A percentile compares a stretch with the other conserved stretches of the same genome.
phyloP scores from a whole-genome alignment of 495 filamentous ascomycete species.

The Annulohypoxylon nitens region DNA sequence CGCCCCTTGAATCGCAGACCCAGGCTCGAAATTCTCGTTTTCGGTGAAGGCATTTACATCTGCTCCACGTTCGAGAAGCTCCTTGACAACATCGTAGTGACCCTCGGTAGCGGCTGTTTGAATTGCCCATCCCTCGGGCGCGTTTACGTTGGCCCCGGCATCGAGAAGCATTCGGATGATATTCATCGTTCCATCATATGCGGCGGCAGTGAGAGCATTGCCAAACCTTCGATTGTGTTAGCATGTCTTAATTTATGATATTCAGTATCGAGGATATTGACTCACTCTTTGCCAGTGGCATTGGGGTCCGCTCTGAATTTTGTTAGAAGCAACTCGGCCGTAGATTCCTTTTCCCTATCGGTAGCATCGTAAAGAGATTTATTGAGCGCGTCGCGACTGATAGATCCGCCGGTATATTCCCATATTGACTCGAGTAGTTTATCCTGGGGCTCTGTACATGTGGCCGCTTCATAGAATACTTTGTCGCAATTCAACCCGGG shows the following conservation, averaged over 20 bases:
- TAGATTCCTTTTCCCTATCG: constrained; percentile 49
- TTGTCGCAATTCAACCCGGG: constrained; percentile 44
- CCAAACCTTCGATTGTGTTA: constrained; percentile 46
- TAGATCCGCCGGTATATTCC: constrained; percentile 44
- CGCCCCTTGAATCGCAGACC: constrained; percentile 53
- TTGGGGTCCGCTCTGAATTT: constrained; percentile 48
- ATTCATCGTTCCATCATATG: constrained; percentile 49
- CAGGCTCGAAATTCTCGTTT: constrained; percentile 45
- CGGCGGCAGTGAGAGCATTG: constrained; percentile 50
- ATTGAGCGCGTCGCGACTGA: constrained; percentile 38
- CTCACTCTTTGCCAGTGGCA: constrained; percentile 51
- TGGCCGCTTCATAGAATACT: constrained; percentile 46
- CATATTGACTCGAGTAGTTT: constrained; percentile 47
- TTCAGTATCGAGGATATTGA: not conserved
- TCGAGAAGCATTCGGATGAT: constrained; percentile 49
- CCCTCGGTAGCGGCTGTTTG: constrained; percentile 52
- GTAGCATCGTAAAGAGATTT: constrained; percentile 51
- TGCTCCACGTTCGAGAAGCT: constrained; percentile 50
- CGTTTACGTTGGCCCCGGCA: constrained; percentile 48
- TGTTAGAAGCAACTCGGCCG: constrained; percentile 48
- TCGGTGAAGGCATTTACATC: constrained; percentile 50
- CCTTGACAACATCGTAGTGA: constrained; percentile 50
- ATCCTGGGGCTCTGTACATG: constrained; percentile 46
- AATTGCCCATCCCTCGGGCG: constrained; percentile 50
- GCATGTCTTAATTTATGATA: not conserved